Conservation (phyloP, 164 flowering plant genomes). For the Dillenia suffruticosa region DNA sequence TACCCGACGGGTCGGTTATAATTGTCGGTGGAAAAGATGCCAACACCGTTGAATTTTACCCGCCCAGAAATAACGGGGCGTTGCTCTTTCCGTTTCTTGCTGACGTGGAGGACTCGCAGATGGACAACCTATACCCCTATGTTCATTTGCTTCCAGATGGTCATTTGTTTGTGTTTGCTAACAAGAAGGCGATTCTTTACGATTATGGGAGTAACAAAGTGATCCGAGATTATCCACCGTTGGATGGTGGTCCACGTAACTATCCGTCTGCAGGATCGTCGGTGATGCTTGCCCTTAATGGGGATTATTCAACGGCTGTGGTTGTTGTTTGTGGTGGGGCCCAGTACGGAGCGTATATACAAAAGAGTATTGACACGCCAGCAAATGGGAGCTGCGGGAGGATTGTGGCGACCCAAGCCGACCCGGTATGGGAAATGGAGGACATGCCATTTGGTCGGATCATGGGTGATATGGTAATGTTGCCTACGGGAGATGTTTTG, state of each 20-base stretch:
- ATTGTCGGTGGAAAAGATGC: conserved; percentile 39
- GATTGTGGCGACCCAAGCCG: conserved; percentile 49
- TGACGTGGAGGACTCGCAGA: conserved; percentile 50
- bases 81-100: conserved; percentile 52
- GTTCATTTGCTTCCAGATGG: conserved; percentile 84
- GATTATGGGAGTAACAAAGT: conserved; percentile 33
- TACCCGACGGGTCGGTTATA: conserved; percentile 42
- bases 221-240: conserved; percentile 39
- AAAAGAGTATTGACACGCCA: conserved; percentile 45
- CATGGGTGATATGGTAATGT: conserved; percentile 96
- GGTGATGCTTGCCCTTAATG: conserved; percentile 60
- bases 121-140: conserved; percentile 84
- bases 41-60: conserved; percentile 53
- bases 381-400: conserved; percentile 85
- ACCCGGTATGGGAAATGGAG: conserved; percentile 78
- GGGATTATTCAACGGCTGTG: conserved; percentile 54
- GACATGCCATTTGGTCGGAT: conserved; percentile 79
- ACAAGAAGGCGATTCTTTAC: conserved; percentile 52
- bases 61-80: conserved; percentile 39
- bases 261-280: conserved; percentile 93
- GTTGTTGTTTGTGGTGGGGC: conserved; percentile 89
- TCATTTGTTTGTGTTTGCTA: conserved; percentile 77
- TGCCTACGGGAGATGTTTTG: conserved; percentile 73
- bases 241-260: conserved; percentile 78
- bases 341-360: conserved; percentile 55